These are phyloP conservation scores for Perkinsus olseni DNA, from an alignment of 169 alveolate genomes.

Conservation along the genomic window DNA sequence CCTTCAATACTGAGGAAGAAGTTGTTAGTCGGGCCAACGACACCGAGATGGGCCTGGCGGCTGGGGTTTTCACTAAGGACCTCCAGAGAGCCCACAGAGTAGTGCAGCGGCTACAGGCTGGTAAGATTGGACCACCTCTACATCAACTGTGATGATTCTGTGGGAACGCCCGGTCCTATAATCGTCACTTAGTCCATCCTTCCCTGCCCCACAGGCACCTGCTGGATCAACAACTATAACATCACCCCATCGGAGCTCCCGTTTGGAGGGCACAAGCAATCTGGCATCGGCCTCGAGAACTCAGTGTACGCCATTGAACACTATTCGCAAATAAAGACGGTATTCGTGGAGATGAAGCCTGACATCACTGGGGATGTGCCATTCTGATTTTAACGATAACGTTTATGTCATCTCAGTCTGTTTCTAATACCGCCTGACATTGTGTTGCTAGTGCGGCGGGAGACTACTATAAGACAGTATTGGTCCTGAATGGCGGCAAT, in stretches of 20 bases:
- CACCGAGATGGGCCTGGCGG: conserved; percentile 60
- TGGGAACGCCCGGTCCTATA: no score
- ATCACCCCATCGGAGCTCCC: conserved; percentile 30
- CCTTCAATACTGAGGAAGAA: conserved; percentile 55
- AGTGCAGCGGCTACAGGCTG: conserved; percentile 46
- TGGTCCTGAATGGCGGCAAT: neutral
- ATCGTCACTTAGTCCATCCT: no score
- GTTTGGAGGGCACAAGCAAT: conserved; percentile 58
- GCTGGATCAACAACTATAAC: conserved; percentile 45
- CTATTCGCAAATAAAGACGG: conserved; percentile 13
- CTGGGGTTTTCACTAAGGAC: conserved; percentile 48
- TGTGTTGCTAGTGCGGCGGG: neutral
- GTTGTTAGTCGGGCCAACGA: conserved; percentile 57
- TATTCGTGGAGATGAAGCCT: neutral
- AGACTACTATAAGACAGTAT: no score
- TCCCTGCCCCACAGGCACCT: conserved; percentile 14
- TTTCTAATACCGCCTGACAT: neutral
- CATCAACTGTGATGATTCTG: neutral
- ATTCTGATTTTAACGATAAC: neutral
- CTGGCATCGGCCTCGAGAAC: conserved; percentile 61
- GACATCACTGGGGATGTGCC: neutral
- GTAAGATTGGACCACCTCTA: conserved; percentile 7
- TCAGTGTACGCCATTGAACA: conserved; percentile 13
- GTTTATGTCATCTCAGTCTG: neutral
- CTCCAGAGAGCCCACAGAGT: conserved; percentile 41